These are phyloP conservation scores for Pelargonium fulgidum DNA, from an alignment of 441 rosid species.

Conservation along the genomic window DNA sequence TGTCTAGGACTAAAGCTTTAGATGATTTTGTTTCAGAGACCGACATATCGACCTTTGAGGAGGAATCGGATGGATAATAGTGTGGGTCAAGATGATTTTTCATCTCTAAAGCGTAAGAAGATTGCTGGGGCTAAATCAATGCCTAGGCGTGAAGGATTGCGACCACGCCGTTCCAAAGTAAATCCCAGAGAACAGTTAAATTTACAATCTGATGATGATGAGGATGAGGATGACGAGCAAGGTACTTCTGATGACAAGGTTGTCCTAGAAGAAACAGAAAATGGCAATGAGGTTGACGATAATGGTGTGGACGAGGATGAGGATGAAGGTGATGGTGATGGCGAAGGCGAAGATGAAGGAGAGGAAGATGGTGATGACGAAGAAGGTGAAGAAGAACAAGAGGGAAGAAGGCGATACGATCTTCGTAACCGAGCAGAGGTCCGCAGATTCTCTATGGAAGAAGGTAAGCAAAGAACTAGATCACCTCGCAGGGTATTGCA, in stretches of 20 bases:
- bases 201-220: conserved; percentile 52
- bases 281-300: conserved; percentile 77
- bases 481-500: conserved; percentile 94
- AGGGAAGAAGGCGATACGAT: conserved; percentile 94
- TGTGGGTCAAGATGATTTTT: conserved; percentile 50
- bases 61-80: conserved; percentile 54
- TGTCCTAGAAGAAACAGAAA: conserved; percentile 75
- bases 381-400: conserved; percentile 88
- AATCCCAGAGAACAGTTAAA: conserved; percentile 42
- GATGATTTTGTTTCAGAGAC: conserved; percentile 46
- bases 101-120: conserved; percentile 53
- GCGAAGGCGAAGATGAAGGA: conserved; percentile 33
- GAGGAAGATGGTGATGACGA: conserved; percentile 59
- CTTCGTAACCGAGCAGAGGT: conserved; percentile 94
- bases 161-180: conserved; percentile 79
- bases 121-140: conserved; percentile 40
- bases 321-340: conserved; percentile 41
- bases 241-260: conserved; percentile 71
- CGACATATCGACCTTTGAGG: conserved; percentile 51
- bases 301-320: conserved; percentile 44
- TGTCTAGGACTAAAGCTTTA: conserved; percentile 23
- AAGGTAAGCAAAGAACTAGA: conserved; percentile 69
- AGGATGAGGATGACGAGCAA: conserved; percentile 31
- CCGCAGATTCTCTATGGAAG: conserved; percentile 70
- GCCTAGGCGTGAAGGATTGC: conserved; percentile 96